Evolutionary conservation across 371 early-diverging fungal genomes (phyloP), one percentile per base, ranked within the genome.

Genomic region (Zychaea mexicana): DNA sequence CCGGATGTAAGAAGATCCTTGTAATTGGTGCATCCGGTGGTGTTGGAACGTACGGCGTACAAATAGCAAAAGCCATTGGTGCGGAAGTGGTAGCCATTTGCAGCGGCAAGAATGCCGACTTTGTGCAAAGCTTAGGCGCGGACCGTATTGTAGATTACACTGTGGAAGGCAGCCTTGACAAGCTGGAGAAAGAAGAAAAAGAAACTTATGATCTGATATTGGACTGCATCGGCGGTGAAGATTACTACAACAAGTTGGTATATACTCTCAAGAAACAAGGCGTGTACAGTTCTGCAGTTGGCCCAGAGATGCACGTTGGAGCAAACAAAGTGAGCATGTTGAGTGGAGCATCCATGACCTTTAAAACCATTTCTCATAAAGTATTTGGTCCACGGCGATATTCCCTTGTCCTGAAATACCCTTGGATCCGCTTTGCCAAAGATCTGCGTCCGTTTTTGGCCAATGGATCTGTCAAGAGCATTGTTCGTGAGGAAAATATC

Each of bases 21-120:
- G 58, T 89, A 12, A 61, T 79, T 26, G 89, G 88, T 47, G 86
- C 85, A 2, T 78, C 83, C 13, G 87, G 88, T 9, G 87, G 87
- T 46, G 79, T 85, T 46, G 92, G 90, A 1, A 70, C 76, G 1
- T 85, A 78, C 52, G 88, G 76, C 6, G 80, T 90, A 10, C 92
- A 92, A 65, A 17, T 88, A 2, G 91, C 86, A 22, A 89, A 88
- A 56, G 33, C 78, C 21, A 75, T 74, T 27, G 73, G 78, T 13
- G 88, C 87, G 1, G 47, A 77, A 22, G 88, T 88, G 0, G 79
- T 83, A 1, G 91, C 77, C 17, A 81, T 89, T n/a, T 87, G 89
- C 52, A 85, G 86, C 28, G 71, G 67, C 0, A 72, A 65, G 31
- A 86, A 87, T 39, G 72, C 73, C 10, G 78, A 78, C 27, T 66